phyloP scores from a whole-genome alignment of 192 early-diverging fungal species.

The Borealophlyctis nickersoniae region DNA sequence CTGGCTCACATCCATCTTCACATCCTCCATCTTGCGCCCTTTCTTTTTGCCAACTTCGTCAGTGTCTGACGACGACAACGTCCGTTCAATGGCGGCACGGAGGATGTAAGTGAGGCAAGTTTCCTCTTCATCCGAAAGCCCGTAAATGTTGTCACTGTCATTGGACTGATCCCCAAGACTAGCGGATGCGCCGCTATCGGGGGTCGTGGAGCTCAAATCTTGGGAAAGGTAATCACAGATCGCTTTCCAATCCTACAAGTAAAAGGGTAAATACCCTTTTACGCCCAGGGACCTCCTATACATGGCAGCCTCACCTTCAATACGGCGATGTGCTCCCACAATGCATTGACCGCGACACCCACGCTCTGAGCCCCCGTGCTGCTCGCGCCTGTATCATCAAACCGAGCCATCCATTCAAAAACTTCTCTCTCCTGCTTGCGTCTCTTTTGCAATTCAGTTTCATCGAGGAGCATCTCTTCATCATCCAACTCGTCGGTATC shows the following conservation, averaged over 20 bases:
- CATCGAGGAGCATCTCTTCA: conserved; percentile 28
- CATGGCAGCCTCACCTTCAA: conserved; percentile 17
- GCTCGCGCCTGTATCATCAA: not conserved
- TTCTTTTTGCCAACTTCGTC: conserved; percentile 3
- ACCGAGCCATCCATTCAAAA: not conserved
- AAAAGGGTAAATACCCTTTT: not conserved
- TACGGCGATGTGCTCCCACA: conserved; percentile 27
- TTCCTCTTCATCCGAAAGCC: conserved; percentile 36
- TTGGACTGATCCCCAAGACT: not conserved
- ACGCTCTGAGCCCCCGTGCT: conserved; percentile 24
- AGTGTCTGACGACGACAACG: not conserved
- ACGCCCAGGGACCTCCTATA: not conserved
- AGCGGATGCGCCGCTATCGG: not conserved
- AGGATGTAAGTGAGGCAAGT: conserved; percentile 32
- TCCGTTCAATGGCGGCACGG: conserved; percentile 20
- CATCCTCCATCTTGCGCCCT: not conserved
- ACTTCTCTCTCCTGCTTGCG: conserved; percentile 3
- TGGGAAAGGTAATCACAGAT: conserved; percentile 35
- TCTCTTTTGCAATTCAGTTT: conserved; percentile 18
- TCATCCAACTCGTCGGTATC: conserved; percentile 21
- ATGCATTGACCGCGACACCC: conserved; percentile 26
- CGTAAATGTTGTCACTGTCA: conserved; percentile 6
- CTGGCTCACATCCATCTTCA: conserved; percentile 14
- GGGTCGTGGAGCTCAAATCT: conserved; percentile 28
- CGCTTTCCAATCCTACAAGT: conserved; percentile 35